These are phyloP conservation scores for Vanrija pseudolonga DNA, from an alignment of 1,284 basidiomycete species.

Conservation along the genomic window DNA sequence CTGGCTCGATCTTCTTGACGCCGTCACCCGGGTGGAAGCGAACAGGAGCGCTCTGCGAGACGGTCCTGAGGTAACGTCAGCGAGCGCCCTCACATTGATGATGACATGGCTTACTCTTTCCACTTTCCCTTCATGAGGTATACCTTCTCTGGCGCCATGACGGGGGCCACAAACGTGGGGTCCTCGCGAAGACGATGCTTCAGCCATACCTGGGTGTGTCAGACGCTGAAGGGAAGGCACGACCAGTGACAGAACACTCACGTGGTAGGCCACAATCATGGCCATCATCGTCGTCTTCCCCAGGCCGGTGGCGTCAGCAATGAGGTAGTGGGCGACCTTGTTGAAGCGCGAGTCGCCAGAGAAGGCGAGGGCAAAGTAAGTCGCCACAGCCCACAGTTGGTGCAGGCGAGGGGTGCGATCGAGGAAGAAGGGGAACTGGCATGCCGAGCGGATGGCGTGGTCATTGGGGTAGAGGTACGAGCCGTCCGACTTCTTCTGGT, in stretches of 20 bases:
- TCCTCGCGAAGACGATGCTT: neutral
- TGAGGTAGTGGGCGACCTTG: neutral
- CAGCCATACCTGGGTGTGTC: neutral
- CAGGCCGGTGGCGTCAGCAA: neutral
- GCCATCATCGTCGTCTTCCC: constrained; percentile 1
- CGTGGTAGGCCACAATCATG: neutral
- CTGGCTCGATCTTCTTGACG: too few relatives aligned
- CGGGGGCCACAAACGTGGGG: neutral
- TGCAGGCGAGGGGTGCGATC: neutral
- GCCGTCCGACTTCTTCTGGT: too few relatives aligned
- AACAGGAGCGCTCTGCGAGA: too few relatives aligned
- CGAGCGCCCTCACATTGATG: too few relatives aligned
- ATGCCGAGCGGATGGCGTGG: neutral
- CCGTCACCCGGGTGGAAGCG: too few relatives aligned
- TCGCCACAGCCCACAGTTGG: neutral
- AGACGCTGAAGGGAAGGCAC: neutral
- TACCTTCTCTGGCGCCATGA: neutral
- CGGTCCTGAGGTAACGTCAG: too few relatives aligned
- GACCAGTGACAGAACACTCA: too few relatives aligned
- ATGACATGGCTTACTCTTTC: too few relatives aligned
- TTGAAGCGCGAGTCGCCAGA: neutral
- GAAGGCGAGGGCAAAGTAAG: neutral
- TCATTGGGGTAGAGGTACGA: too few relatives aligned
- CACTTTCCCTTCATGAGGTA: neutral
- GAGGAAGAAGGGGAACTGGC: neutral